Base-by-base conservation (phyloP, 345 rosid genomes). In the Bretschneidera sinensis region DNA sequence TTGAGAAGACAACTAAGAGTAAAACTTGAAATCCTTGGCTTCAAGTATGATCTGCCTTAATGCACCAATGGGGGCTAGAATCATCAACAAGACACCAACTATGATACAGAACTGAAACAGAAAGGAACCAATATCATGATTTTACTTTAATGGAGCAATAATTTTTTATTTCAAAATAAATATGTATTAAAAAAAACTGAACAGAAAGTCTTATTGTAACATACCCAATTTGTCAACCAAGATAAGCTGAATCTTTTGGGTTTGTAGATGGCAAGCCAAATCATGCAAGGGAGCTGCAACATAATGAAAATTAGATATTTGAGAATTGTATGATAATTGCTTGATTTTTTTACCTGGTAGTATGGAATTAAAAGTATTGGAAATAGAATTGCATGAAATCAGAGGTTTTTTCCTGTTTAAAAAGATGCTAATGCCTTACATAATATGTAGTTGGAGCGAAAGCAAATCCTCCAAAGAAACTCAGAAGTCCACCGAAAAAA, bases 381-480 rank as follows among this genome's bases (percentile, higher is more conserved):
- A n/a, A n/a, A n/a, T n/a, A n/a, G n/a, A n/a, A n/a, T n/a, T n/a
- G n/a, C n/a, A n/a, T n/a, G n/a, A 7, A 16, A 28, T 13, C 5
- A 43, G 24, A n/a, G n/a, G n/a, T n/a, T n/a, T n/a, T n/a, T 3
- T 28, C 33, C 33, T 28, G n/a, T 28, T 28, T 8, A 61, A 14
- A 10, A 23, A 18, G 52, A 48, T 19, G 18, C 31, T 0, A 0
- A 54, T 18, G 23, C 9, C 74, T 75, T 76, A 89, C 94, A 34
- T 60, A 86, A 57, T 84, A 89, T 24, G 89, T 66, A 0, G 91
- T 83, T 10, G 96, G 94, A 24, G 94, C 89, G 23, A 89, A 89
- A 35, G 87, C 94, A 49, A 86, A 86, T 71, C 91, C 94, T 63
- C 96, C 94, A 19, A 89, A 81, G 81, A 89, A 86, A 15, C 91